These are phyloP conservation scores for Aspergillus heteromorphus DNA, from an alignment of 495 filamentous ascomycete genomes.

Conservation along the genomic window DNA sequence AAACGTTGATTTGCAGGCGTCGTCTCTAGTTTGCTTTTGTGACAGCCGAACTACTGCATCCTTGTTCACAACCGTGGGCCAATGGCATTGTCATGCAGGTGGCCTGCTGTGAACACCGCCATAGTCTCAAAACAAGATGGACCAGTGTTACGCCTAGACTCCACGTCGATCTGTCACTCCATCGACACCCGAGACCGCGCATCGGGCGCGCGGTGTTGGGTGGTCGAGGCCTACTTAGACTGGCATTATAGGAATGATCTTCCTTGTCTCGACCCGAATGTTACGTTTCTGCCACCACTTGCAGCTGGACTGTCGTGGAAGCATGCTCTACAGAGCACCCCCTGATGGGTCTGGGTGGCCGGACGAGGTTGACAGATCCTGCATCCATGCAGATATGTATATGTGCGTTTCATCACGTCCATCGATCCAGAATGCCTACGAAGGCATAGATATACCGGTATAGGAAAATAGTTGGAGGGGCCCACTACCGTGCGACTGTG, in stretches of 20 bases:
- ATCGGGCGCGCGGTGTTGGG: neutral
- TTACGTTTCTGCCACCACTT: neutral
- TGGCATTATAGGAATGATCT: neutral
- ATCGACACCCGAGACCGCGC: neutral
- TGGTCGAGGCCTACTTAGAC: neutral
- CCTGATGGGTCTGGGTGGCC: neutral
- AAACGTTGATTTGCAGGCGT: neutral
- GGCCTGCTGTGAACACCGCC: neutral
- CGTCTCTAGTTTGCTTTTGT: neutral
- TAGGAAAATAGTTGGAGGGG: neutral
- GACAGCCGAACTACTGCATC: slow-evolving; percentile 1
- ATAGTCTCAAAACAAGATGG: neutral
- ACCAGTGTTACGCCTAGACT: neutral
- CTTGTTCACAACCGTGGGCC: neutral
- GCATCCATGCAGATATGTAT: neutral
- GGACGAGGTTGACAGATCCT: neutral
- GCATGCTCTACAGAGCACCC: neutral
- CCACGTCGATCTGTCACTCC: neutral
- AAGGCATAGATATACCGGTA: neutral
- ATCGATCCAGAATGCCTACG: neutral
- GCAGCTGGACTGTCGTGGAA: neutral
- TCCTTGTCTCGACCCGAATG: neutral
- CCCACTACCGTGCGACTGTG: neutral
- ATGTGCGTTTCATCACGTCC: neutral
- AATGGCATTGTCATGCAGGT: slow-evolving; percentile 3